A percentile compares a stretch with the other conserved stretches of the same genome.
Evolutionary conservation across 352 stramenopile genomes (phyloP).

Genomic region (Phytophthora constricta): DNA sequence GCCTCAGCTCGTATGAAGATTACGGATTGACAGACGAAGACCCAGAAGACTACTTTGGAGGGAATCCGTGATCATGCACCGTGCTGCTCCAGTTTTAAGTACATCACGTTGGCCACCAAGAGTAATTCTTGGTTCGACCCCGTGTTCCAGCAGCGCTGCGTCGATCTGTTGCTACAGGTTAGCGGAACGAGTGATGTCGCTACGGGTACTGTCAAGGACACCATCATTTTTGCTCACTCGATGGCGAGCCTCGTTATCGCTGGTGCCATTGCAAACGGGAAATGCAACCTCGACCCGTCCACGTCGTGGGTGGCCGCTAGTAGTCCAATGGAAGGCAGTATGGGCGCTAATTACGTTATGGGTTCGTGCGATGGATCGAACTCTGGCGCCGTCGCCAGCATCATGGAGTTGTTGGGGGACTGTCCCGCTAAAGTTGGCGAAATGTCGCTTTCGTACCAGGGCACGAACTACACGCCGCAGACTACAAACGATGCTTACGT

Average conservation of each 20-base stretch:
- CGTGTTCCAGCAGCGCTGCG: constrained; percentile 44
- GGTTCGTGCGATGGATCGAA: constrained; percentile 39
- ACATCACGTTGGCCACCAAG: constrained; percentile 52
- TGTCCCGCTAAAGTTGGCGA: constrained; percentile 48
- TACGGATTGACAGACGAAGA: constrained; percentile 39
- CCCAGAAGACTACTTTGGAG: constrained; percentile 50
- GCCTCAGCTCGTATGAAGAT: constrained; percentile 44
- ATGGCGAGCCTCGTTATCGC: constrained; percentile 66
- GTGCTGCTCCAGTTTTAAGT: constrained; percentile 67
- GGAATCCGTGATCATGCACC: constrained; percentile 56
- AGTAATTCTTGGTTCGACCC: constrained; percentile 55
- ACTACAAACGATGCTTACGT: constrained; percentile 31
- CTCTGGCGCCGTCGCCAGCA: constrained; percentile 23
- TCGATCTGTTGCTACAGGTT: constrained; percentile 41
- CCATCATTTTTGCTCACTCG: constrained; percentile 69
- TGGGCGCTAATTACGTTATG: constrained; percentile 56
- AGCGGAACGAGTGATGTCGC: constrained; percentile 42
- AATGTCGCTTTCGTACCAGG: constrained; percentile 43
- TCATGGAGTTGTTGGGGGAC: constrained; percentile 46
- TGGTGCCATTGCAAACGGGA: constrained; percentile 44
- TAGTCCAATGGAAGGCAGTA: constrained; percentile 48
- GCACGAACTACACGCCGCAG: constrained; percentile 23
- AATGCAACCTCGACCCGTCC: constrained; percentile 38
- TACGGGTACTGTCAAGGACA: constrained; percentile 58
- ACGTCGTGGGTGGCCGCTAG: constrained; percentile 49